Base-by-base conservation (phyloP, 768 basidiomycete genomes). In the Collybia sordida region DNA sequence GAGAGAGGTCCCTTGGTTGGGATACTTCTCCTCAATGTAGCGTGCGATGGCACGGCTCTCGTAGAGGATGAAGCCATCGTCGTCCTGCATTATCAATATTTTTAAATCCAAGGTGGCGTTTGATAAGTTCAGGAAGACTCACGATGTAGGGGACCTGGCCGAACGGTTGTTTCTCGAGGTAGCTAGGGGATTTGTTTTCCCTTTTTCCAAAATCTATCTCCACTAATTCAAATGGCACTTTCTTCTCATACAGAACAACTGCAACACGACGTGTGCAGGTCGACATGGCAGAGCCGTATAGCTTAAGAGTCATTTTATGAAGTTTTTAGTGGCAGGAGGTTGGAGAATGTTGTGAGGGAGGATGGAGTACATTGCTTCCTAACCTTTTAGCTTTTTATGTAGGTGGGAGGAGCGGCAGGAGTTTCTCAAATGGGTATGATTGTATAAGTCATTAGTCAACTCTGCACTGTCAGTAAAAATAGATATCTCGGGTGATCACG, bases 1-100 rank as follows among this genome's bases (percentile, higher is more conserved):
- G 28, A 83, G 69, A 15, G 57, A 39, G 6, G 72, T 66, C 37
- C 77, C 78, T 54, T 79, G 71, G 42, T 59, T 49, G 1, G 70
- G 59, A 53, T 81, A 75, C 58, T 81, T 82, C 42, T 59, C 59
- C 37, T 68, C 72, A 57, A 83, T 50, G 62, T 83, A 86, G 17
- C 78, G 75, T 23, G 57, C 58, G 46, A 85, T 81, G 0, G 81
- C 80, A 37, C 80, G 78, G 36, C 72, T 72, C 54, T 82, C 82
- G 62, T 70, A 82, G 17, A 86, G 56, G 49, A 71, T 64, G 62
- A 83, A 76, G 4, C 79, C 57, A 25, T 55, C 57, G 25, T 58
- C 57, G 28, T 58, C 57, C 57, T 58, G 14, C 17, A 19, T 34
- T 23, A 7, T 4, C 22, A 27, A 3, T 11, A 14, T 11, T 6